Evolutionary conservation across 2,329 filamentous ascomycete genomes (phyloP).

Genomic region (Amauroascus verrucosus): DNA sequence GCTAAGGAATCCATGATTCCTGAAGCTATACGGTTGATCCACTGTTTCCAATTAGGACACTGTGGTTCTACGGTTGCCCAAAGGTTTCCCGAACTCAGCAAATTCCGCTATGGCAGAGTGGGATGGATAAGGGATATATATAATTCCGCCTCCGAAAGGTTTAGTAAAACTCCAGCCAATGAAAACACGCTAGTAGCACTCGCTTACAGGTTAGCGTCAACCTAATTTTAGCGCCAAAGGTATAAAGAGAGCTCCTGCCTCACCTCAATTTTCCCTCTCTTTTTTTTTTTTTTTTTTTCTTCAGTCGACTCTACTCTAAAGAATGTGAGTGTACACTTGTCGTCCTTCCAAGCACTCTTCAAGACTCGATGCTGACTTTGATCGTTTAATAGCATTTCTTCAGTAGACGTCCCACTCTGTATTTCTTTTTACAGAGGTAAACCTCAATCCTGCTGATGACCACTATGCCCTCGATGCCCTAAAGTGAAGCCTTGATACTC

Average conservation of each 20-base stretch:
- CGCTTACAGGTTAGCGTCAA: conserved; percentile 6
- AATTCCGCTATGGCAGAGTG: no score
- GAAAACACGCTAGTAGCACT: not conserved
- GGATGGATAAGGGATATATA: no score
- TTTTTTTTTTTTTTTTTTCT: conserved; percentile 12
- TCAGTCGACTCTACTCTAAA: conserved; percentile 18
- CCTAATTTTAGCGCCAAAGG: not conserved
- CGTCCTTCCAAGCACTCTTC: not conserved
- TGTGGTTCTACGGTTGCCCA: no score
- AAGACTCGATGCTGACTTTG: conserved; percentile 12
- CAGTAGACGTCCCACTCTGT: conserved; percentile 88
- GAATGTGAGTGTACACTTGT: conserved; percentile 16
- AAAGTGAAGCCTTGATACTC: conserved; percentile 66
- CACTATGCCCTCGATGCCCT: conserved; percentile 69
- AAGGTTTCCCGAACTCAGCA: no score
- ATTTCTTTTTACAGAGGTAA: conserved; percentile 87
- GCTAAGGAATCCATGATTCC: no score
- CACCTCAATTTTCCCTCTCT: not conserved
- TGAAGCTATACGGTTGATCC: no score
- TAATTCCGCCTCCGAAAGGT: no score
- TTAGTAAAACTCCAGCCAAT: not conserved
- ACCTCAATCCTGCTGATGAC: conserved; percentile 90
- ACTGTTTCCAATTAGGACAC: no score
- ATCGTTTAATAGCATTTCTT: conserved; percentile 62
- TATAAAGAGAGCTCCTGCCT: conserved; percentile 2